Percentiles rank a stretch among this genome's conserved stretches.
phyloP scores from a whole-genome alignment of 176 grass and related monocot species.

The Alloteropsis semialata region DNA sequence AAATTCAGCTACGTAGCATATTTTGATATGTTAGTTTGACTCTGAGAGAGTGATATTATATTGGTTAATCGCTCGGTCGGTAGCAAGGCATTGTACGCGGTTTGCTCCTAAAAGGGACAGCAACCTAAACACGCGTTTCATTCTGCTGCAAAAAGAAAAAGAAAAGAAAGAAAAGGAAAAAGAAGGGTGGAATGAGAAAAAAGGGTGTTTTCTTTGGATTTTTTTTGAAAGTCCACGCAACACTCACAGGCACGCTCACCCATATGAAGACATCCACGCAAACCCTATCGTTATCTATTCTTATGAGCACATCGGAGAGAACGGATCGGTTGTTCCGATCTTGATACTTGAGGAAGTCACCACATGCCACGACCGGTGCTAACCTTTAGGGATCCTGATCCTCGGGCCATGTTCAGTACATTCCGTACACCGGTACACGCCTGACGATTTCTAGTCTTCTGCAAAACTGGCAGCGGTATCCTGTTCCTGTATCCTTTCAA shows the following conservation, averaged over 20 bases:
- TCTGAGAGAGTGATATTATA: not conserved
- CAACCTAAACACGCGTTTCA: slow-evolving; percentile 8
- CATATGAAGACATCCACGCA: no score
- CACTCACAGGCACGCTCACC: no score
- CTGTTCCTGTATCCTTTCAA: not conserved
- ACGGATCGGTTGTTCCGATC: no score
- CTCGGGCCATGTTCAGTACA: not conserved
- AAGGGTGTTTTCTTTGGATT: not conserved
- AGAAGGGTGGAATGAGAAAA: not conserved
- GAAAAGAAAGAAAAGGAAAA: no score
- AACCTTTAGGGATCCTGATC: not conserved
- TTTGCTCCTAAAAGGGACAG: not conserved
- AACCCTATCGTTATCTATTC: no score
- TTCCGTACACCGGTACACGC: no score
- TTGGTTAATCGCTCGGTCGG: not conserved
- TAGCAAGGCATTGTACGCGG: not conserved
- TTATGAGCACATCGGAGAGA: no score
- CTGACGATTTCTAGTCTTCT: not conserved
- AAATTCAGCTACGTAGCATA: not conserved
- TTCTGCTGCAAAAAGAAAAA: not conserved
- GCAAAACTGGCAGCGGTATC: not conserved
- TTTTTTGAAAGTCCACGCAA: no score
- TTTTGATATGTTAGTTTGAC: not conserved
- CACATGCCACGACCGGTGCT: no score
- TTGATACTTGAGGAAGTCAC: no score